Evolutionary conservation across 441 rosid genomes (phyloP).

Genomic region (Erodium trifolium): DNA sequence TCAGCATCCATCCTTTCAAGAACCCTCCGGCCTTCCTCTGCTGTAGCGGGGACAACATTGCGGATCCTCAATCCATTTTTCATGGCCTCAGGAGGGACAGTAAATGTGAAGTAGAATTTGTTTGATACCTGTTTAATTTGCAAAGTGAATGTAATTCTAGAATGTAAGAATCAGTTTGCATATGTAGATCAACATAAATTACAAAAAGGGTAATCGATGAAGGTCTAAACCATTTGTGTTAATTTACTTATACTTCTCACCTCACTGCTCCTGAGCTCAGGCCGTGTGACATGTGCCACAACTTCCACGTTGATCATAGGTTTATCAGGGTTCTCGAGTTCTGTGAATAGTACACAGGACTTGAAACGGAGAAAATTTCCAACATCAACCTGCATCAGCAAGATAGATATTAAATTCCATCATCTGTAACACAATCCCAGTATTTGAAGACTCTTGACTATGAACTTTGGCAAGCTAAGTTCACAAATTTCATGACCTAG

Average conservation of each 20-base stretch:
- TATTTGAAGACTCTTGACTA: too few relatives aligned
- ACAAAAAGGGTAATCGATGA: too few relatives aligned
- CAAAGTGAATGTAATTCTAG: not conserved
- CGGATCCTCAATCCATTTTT: conserved; percentile 48
- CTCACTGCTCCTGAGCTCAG: conserved; percentile 78
- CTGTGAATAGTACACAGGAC: conserved; percentile 69
- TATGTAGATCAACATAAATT: too few relatives aligned
- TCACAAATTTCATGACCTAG: too few relatives aligned
- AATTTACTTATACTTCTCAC: conserved; percentile 21
- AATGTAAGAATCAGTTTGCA: not conserved
- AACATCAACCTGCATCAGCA: conserved; percentile 55
- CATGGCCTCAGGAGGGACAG: conserved; percentile 51
- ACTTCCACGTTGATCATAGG: conserved; percentile 77
- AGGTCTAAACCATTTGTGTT: too few relatives aligned
- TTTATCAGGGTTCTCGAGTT: conserved; percentile 44
- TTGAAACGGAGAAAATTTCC: conserved; percentile 73
- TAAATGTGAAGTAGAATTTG: conserved; percentile 70
- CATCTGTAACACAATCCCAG: too few relatives aligned
- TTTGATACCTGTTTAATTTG: conserved; percentile 53
- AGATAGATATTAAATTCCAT: not conserved
- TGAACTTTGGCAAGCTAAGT: too few relatives aligned
- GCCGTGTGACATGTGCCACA: conserved; percentile 80
- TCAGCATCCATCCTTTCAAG: conserved; percentile 62
- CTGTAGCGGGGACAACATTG: conserved; percentile 77
- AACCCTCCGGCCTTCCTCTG: conserved; percentile 69